Evolutionary conservation across 2,329 filamentous ascomycete species (phyloP).

Genomic region (Microthyrium microscopicum): DNA sequence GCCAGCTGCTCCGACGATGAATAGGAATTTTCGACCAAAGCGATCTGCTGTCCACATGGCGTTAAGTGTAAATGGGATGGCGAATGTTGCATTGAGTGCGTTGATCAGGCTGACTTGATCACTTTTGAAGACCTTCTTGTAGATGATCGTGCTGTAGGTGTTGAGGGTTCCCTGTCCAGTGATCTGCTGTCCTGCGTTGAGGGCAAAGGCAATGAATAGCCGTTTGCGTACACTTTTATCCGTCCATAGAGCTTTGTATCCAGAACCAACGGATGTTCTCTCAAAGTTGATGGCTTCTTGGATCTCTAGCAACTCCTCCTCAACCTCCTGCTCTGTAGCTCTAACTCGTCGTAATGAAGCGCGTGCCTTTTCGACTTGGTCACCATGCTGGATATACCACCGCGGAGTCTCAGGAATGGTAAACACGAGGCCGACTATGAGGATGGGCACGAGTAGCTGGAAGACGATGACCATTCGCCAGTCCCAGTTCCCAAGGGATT

Average conservation of each 20-base stretch:
- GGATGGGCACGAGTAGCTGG: slow-evolving; percentile 48
- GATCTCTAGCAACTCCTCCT: slow-evolving; percentile 48
- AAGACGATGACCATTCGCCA: slow-evolving; percentile 60
- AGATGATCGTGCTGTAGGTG: slow-evolving; percentile 57
- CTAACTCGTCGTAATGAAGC: slow-evolving; percentile 42
- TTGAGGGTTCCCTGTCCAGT: slow-evolving; percentile 59
- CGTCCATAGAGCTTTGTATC: slow-evolving; percentile 51
- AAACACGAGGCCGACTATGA: slow-evolving; percentile 45
- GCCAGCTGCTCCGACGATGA: slow-evolving; percentile 50
- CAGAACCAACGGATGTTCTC: slow-evolving; percentile 47
- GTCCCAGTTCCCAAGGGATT: slow-evolving; percentile 49
- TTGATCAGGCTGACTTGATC: slow-evolving; percentile 55
- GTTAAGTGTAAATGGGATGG: slow-evolving; percentile 57
- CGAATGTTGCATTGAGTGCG: slow-evolving; percentile 55
- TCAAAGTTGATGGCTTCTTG: slow-evolving; percentile 55
- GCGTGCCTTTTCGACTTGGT: slow-evolving; percentile 44
- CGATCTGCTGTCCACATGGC: slow-evolving; percentile 58
- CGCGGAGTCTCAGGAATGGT: slow-evolving; percentile 53
- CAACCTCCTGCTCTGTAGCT: slow-evolving; percentile 46
- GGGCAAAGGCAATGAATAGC: slow-evolving; percentile 44
- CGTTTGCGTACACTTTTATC: slow-evolving; percentile 52
- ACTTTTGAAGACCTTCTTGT: slow-evolving; percentile 50
- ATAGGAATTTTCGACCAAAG: slow-evolving; percentile 52
- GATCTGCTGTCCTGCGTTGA: slow-evolving; percentile 57
- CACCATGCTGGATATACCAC: slow-evolving; percentile 47